Evolutionary conservation across 345 rosid genomes (phyloP).

Genomic region (Hirschfeldia incana): DNA sequence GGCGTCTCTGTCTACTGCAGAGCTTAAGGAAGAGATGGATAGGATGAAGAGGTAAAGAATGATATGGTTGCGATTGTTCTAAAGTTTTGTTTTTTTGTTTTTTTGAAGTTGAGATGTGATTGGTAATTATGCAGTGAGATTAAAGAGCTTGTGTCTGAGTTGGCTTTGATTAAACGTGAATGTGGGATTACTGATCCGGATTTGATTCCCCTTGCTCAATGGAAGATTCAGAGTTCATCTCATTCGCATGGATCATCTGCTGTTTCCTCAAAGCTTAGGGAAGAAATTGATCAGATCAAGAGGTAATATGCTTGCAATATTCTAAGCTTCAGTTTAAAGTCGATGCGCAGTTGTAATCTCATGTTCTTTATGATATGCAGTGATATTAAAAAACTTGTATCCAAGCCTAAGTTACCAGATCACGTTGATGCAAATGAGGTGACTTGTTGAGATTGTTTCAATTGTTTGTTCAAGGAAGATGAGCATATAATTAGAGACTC

Average conservation of each 20-base stretch:
- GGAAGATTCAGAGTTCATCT: constrained; percentile 46
- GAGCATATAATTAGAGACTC: background rate
- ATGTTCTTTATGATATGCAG: constrained; percentile 41
- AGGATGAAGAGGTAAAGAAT: constrained; percentile 53
- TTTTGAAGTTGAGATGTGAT: background rate
- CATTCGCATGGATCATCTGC: constrained; percentile 44
- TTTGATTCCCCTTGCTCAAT: constrained; percentile 60
- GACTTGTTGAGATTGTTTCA: constrained; percentile 24
- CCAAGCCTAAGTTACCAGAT: constrained; percentile 54
- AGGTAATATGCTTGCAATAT: constrained; percentile 36
- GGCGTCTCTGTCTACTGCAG: constrained; percentile 46
- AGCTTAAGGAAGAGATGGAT: constrained; percentile 60
- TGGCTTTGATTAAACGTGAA: constrained; percentile 58
- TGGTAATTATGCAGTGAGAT: constrained; percentile 52
- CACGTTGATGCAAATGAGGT: constrained; percentile 60
- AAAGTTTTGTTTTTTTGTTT: background rate
- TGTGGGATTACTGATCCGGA: constrained; percentile 61
- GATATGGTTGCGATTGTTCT: background rate
- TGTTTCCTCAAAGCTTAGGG: constrained; percentile 51
- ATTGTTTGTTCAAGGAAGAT: constrained; percentile 12
- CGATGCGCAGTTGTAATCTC: background rate
- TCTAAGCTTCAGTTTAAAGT: background rate
- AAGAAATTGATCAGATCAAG: constrained; percentile 60
- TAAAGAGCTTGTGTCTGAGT: constrained; percentile 51
- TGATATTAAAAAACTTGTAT: constrained; percentile 53